phyloP scores from a whole-genome alignment of 805 yeast species.

The Kuraishia molischiana region DNA sequence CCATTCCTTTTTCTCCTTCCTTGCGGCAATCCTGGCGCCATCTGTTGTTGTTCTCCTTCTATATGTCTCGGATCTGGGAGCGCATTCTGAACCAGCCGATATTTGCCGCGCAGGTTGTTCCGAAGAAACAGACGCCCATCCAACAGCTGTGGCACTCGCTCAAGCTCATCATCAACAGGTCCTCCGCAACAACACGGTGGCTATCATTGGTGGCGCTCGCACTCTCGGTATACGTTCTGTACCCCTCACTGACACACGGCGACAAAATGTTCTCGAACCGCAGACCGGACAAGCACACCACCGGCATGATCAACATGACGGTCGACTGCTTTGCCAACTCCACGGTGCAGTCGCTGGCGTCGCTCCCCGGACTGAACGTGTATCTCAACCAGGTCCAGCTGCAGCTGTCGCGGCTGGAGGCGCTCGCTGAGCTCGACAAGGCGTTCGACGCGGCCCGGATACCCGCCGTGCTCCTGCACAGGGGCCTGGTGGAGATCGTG shows the following conservation, averaged over 20 bases:
- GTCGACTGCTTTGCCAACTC: conserved; percentile 93
- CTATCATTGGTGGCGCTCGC: not conserved
- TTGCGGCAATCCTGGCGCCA: no score
- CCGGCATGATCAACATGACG: conserved; percentile 73
- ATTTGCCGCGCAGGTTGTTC: no score
- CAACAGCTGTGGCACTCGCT: no score
- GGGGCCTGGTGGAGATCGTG: conserved; percentile 41
- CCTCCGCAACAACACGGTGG: no score
- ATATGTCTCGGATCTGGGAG: no score
- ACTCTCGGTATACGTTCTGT: conserved; percentile 13
- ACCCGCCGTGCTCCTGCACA: conserved; percentile 37
- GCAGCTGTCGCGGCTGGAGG: not conserved
- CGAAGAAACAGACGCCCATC: no score
- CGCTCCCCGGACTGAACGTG: conserved; percentile 47
- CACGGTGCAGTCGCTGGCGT: conserved; percentile 68
- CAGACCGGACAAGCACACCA: conserved; percentile 65
- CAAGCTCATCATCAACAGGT: no score
- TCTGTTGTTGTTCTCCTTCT: no score
- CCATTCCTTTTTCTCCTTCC: no score
- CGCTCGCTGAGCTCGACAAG: not conserved
- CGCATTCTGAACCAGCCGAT: no score
- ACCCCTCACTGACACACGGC: conserved; percentile 16
- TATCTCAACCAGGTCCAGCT: conserved; percentile 39
- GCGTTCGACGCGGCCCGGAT: not conserved
- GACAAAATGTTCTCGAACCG: conserved; percentile 25